Evolutionary conservation across 805 yeast genomes (phyloP).

Genomic region (Myxozyma melibiosi): DNA sequence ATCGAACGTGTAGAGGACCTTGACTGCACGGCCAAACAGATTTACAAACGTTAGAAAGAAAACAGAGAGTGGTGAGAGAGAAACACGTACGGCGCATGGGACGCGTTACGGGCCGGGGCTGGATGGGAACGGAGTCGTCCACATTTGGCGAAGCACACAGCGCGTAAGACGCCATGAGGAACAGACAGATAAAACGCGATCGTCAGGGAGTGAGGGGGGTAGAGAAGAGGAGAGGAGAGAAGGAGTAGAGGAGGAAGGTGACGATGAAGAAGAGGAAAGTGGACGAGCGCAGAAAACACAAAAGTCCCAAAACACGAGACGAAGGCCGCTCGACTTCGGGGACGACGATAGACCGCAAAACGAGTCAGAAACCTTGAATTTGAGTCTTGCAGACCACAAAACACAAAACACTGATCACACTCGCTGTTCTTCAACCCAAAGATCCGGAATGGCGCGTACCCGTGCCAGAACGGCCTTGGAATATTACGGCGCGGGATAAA

Average conservation of each 20-base stretch:
- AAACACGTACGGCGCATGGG: conserved; percentile 23
- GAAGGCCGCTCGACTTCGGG: too few species aligned
- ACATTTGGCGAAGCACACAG: not conserved
- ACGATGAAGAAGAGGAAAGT: not conserved
- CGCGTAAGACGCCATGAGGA: conserved; percentile 17
- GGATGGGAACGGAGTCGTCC: conserved; percentile 1
- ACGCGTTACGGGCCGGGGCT: conserved; percentile 19
- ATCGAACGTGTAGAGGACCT: conserved; percentile 45
- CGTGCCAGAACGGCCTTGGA: too few species aligned
- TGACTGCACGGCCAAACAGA: conserved; percentile 38
- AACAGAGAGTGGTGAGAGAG: not conserved
- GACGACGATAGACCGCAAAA: too few species aligned
- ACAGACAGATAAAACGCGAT: not conserved
- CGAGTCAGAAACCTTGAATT: too few species aligned
- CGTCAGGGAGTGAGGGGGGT: not conserved
- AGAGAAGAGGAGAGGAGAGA: not conserved
- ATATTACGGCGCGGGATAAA: not conserved
- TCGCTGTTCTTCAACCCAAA: too few species aligned
- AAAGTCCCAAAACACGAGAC: not conserved
- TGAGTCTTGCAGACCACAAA: too few species aligned
- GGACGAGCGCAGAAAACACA: not conserved
- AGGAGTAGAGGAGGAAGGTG: not conserved
- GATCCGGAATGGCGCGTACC: too few species aligned
- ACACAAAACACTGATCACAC: too few species aligned
- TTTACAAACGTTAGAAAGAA: not conserved